Evolutionary conservation across 2,329 filamentous ascomycete genomes (phyloP).

Genomic region (Amphichorda felina): DNA sequence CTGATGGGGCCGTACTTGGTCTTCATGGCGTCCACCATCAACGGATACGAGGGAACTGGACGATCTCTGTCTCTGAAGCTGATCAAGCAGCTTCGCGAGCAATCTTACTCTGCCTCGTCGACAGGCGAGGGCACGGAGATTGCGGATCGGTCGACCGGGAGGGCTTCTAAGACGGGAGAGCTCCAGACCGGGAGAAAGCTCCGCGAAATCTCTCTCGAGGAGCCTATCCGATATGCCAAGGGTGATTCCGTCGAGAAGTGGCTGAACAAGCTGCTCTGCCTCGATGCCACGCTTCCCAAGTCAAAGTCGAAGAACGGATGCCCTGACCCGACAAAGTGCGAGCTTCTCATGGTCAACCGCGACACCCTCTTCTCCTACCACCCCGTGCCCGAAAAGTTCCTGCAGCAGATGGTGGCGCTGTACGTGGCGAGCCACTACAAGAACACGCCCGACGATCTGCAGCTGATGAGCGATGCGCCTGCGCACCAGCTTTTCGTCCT

Average conservation of each 20-base stretch:
- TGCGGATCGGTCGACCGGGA: constrained; percentile 70
- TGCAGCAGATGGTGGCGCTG: constrained; percentile 95
- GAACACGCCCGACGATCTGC: constrained; percentile 95
- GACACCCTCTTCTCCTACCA: constrained; percentile 98
- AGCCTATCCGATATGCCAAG: constrained; percentile 88
- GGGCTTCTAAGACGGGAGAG: constrained; percentile 51
- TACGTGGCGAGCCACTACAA: constrained; percentile 98
- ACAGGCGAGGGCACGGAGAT: constrained; percentile 50
- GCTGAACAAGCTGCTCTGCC: constrained; percentile 86
- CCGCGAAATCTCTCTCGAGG: constrained; percentile 82
- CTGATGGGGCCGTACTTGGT: constrained; percentile 94
- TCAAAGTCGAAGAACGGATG: constrained; percentile 65
- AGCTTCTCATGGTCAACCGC: constrained; percentile 87
- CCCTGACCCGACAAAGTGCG: constrained; percentile 82
- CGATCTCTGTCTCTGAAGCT: constrained; percentile 90
- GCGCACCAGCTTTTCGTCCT: constrained; percentile 94
- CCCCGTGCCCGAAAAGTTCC: constrained; percentile 88
- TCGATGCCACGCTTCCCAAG: constrained; percentile 82
- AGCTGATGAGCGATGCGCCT: constrained; percentile 95
- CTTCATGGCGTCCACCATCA: constrained; percentile 99
- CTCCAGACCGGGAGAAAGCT: constrained; percentile 62
- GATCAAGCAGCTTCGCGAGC: constrained; percentile 92
- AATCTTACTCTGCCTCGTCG: constrained; percentile 56
- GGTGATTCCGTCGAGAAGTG: constrained; percentile 91
- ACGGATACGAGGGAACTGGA: constrained; percentile 95